Evolutionary conservation across 768 basidiomycete genomes (phyloP), one percentile per base, ranked within the genome.

Genomic region (Mycena rebaudengoi): DNA sequence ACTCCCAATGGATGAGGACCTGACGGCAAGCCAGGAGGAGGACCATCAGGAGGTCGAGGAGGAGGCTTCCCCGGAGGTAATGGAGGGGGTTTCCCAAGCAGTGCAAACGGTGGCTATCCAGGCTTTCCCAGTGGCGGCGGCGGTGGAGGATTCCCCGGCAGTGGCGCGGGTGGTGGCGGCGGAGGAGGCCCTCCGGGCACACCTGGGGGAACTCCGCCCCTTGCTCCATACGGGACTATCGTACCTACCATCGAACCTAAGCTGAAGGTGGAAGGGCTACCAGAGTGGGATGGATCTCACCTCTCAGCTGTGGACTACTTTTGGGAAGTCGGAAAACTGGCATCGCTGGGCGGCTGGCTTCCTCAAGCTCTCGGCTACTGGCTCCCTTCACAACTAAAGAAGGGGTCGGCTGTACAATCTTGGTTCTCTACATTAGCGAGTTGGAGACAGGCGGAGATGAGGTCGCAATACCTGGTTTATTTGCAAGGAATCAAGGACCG

Each of bases 171-270:
- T 20, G 16, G 7, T 18, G 16, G 16, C 7, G 40, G n/a, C 16
- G 10, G 10, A 13, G 6, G 16, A 7, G 40, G 40, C 16, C 6
- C 10, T 5, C 40, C 40, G 16, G 40, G 40, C 40, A 18, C 8
- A 6, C 16, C 16, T 6, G 40, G 40, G 10, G 82, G 83, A 67
- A 79, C 79, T n/a, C n/a, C n/a, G n/a, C n/a, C n/a, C n/a, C n/a
- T n/a, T n/a, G 50, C 50, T 20, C 50, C 50, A 6, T 51, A 51
- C 23, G 50, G 50, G 8, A 35, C 21, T 10, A 7, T 51, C 13
- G 50, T 51, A 1, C 50, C 50, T 11, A 51, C 50, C 10, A 51
- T 51, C 33, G 39, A 51, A 8, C 50, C 50, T 14, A 25, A 51
- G 13, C 6, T 51, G 2, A 51, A 51, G 29, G 5, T 37, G 2